These are phyloP conservation scores for Apiotrichum domesticum DNA, from an alignment of 1,284 basidiomycete genomes.

Conservation along the genomic window DNA sequence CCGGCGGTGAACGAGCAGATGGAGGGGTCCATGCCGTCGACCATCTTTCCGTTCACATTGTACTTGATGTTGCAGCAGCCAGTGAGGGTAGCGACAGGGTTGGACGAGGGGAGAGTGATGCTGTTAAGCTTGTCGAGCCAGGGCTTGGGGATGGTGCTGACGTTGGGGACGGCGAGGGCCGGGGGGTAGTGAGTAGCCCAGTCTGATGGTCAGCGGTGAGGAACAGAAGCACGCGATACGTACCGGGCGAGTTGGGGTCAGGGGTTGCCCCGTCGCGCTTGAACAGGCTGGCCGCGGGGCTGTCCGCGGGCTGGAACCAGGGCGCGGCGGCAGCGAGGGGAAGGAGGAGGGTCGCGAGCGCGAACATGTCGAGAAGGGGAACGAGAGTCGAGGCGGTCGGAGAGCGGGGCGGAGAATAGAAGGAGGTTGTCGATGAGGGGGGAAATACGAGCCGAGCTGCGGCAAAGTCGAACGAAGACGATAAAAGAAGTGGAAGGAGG, in stretches of 20 bases:
- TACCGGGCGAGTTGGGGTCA: slow-evolving; percentile 13
- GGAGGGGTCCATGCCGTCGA: slow-evolving; percentile 20
- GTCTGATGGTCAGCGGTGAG: not conserved
- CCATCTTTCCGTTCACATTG: not conserved
- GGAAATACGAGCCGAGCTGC: too few relatives aligned
- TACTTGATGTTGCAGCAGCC: slow-evolving; percentile 17
- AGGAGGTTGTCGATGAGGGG: not conserved
- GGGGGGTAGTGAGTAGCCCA: slow-evolving; percentile 20
- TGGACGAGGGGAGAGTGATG: slow-evolving; percentile 10
- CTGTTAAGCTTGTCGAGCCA: slow-evolving; percentile 24
- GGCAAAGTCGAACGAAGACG: too few relatives aligned
- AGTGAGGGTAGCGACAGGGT: slow-evolving; percentile 8
- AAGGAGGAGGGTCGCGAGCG: slow-evolving; percentile 7
- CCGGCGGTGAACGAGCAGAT: slow-evolving; percentile 45
- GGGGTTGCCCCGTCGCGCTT: slow-evolving; percentile 14
- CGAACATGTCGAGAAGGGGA: slow-evolving; percentile 5
- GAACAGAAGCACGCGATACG: too few relatives aligned
- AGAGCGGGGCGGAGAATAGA: not conserved
- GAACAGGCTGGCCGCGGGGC: slow-evolving; percentile 18
- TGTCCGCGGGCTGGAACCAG: slow-evolving; percentile 14
- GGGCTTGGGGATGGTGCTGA: slow-evolving; percentile 17
- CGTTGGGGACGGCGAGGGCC: slow-evolving; percentile 9
- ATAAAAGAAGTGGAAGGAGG: too few relatives aligned
- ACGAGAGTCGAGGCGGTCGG: not conserved
- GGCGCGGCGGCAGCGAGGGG: slow-evolving; percentile 3